Conservation (phyloP, 768 basidiomycete species). For the Xerocomellus intermedius region DNA sequence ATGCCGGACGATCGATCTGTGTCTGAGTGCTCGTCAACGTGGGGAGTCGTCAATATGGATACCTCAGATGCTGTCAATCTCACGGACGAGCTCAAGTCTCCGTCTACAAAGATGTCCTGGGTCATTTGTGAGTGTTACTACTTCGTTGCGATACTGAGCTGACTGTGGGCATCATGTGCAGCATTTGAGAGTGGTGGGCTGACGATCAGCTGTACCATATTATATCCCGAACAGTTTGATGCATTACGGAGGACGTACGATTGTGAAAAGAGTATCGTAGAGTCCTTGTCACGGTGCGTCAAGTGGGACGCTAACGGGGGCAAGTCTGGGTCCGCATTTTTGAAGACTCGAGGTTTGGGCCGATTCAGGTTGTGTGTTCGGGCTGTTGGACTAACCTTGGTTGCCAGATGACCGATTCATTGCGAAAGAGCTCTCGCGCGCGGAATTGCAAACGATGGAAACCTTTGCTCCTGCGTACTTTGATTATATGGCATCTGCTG, state of each 20-base stretch:
- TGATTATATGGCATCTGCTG: constrained; percentile 95
- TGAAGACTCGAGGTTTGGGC: constrained; percentile 84
- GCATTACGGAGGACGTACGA: constrained; percentile 89
- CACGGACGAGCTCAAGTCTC: constrained; percentile 71
- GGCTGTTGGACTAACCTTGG: not conserved
- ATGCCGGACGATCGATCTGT: constrained; percentile 90
- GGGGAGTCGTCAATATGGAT: constrained; percentile 90
- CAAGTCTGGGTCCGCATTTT: constrained; percentile 94
- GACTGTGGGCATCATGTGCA: constrained; percentile 28
- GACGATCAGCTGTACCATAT: constrained; percentile 89
- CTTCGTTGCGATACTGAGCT: not conserved
- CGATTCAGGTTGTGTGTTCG: not conserved
- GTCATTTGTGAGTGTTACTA: constrained; percentile 59
- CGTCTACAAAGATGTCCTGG: constrained; percentile 80
- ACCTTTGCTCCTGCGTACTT: constrained; percentile 98
- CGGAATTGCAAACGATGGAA: constrained; percentile 93
- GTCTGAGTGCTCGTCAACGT: constrained; percentile 83
- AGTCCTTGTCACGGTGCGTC: constrained; percentile 89
- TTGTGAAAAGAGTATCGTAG: constrained; percentile 91
- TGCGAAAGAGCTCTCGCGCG: constrained; percentile 89
- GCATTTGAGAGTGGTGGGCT: constrained; percentile 89
- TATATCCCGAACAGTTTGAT: constrained; percentile 97
- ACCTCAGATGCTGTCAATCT: constrained; percentile 62
- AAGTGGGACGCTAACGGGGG: constrained; percentile 97
- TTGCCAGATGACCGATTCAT: constrained; percentile 93